phyloP scores from a whole-genome alignment of 2,329 filamentous ascomycete species.

The Pestalotiopsis fici region DNA sequence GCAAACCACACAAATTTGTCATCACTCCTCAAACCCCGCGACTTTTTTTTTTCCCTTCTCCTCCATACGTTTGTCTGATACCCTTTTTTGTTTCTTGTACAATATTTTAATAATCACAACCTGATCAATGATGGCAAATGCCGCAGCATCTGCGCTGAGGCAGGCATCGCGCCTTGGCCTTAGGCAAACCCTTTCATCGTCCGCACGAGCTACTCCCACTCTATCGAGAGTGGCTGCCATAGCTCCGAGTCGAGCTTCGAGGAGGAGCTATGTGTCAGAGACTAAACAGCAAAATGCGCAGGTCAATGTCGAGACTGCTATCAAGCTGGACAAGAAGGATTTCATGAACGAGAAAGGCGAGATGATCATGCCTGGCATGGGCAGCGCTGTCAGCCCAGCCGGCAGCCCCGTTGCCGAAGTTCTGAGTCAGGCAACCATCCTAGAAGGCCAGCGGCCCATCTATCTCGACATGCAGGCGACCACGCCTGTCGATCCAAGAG shows the following conservation, averaged over 20 bases:
- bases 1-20: constrained; percentile 4
- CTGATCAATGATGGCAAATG: constrained; percentile 56
- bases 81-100: constrained; percentile 11
- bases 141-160: constrained; percentile 70
- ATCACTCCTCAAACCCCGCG: constrained; percentile 15
- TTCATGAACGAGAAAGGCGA: constrained; percentile 59
- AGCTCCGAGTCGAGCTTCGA: constrained; percentile 24
- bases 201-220: constrained; percentile 33
- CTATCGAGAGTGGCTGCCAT: constrained; percentile 33
- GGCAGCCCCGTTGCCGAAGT: constrained; percentile 86
- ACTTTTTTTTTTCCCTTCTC: constrained; percentile 18
- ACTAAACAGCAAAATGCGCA: constrained; percentile 78
- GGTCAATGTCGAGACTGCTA: constrained; percentile 79
- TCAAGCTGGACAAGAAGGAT: constrained; percentile 82
- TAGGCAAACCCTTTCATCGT: constrained; percentile 36
- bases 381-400: constrained; percentile 62
- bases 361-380: constrained; percentile 56
- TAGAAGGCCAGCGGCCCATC: constrained; percentile 93
- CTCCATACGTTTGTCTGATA: constrained; percentile 18
- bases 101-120: constrained; percentile 14
- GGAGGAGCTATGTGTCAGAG: constrained; percentile 79
- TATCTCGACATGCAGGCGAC: constrained; percentile 99
- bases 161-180: constrained; percentile 67
- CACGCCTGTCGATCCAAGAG: constrained; percentile 90
- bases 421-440: constrained; percentile 85